Evolutionary conservation across 2,329 filamentous ascomycete species (phyloP).

Genomic region (Fusarium tupiense): DNA sequence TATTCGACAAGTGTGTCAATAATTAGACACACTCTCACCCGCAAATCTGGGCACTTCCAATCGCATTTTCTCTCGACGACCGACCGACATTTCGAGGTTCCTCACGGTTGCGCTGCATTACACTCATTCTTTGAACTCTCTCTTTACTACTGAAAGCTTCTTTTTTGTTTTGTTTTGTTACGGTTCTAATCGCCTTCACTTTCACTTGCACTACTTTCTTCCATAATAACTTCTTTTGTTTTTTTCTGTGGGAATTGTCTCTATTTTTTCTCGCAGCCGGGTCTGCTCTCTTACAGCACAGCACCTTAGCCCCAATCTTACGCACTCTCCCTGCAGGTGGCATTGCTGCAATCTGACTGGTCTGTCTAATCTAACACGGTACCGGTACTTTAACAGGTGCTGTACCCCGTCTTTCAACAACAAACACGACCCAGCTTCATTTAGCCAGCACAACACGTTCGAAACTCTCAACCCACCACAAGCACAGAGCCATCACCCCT

Average conservation of each 20-base stretch:
- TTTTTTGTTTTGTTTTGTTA: background rate
- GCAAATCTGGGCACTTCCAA: conserved; percentile 29
- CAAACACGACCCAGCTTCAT: conserved; percentile 28
- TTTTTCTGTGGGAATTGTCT: conserved; percentile 20
- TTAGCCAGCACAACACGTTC: conserved; percentile 34
- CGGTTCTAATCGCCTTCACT: background rate
- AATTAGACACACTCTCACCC: conserved; percentile 32
- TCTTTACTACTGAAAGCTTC: background rate
- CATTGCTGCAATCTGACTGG: conserved; percentile 38
- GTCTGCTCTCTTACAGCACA: conserved; percentile 33
- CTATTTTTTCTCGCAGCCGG: conserved; percentile 40
- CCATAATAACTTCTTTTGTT: background rate
- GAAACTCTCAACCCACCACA: conserved; percentile 15
- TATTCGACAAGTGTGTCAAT: conserved; percentile 26
- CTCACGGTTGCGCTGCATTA: conserved; percentile 5
- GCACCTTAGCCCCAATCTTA: conserved; percentile 36
- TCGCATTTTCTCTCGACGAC: conserved; percentile 19
- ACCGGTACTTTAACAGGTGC: conserved; percentile 27
- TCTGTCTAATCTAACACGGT: conserved; percentile 36
- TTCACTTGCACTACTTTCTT: background rate
- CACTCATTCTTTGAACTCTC: conserved; percentile 19
- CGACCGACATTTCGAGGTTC: conserved; percentile 18
- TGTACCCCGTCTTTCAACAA: conserved; percentile 30
- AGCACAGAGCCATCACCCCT: conserved; percentile 26
- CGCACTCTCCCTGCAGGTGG: conserved; percentile 37